Percentiles rank a stretch among this genome's conserved stretches.
Evolutionary conservation across 129 eudicot genomes (phyloP).

Genomic region (Silybum marianum): DNA sequence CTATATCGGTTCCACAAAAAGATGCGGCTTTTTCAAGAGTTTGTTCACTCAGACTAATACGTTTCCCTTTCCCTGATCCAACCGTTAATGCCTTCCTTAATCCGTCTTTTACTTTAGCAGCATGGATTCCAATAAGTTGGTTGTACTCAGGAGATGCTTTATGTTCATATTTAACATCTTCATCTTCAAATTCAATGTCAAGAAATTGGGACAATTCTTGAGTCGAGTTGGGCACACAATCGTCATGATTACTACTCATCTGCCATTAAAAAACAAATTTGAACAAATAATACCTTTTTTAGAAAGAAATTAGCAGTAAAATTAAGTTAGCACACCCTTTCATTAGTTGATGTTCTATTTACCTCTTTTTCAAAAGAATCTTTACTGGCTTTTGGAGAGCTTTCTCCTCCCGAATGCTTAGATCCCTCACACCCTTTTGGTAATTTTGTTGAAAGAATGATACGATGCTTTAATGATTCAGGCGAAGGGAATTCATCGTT

Average conservation of each 20-base stretch:
- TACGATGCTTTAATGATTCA: constrained; percentile 52
- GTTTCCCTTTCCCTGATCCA: constrained; percentile 50
- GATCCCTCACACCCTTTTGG: constrained; percentile 70
- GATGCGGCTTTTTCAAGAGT: constrained; percentile 67
- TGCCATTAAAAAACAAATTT: constrained; percentile 14
- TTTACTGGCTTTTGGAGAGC: constrained; percentile 22
- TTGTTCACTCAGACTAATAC: constrained; percentile 87
- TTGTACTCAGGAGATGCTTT: constrained; percentile 51
- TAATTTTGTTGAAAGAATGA: constrained; percentile 86
- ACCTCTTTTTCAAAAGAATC: constrained; percentile 42
- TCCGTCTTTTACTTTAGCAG: constrained; percentile 69
- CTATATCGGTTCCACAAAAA: constrained; percentile 58
- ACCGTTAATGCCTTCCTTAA: constrained; percentile 44
- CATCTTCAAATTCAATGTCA: constrained; percentile 25
- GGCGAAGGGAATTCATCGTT: constrained; percentile 74
- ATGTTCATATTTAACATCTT: constrained; percentile 33
- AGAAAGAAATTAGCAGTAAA: not conserved
- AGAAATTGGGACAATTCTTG: constrained; percentile 1
- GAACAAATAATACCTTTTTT: not conserved
- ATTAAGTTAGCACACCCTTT: constrained; percentile 39
- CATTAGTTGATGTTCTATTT: constrained; percentile 14
- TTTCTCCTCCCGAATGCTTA: constrained; percentile 32
- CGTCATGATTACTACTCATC: constrained; percentile 37
- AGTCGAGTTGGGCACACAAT: not conserved
- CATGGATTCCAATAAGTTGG: constrained; percentile 67